These are phyloP conservation scores for Flaveria brownii DNA, from an alignment of 129 eudicot species.

Conservation along the genomic window DNA sequence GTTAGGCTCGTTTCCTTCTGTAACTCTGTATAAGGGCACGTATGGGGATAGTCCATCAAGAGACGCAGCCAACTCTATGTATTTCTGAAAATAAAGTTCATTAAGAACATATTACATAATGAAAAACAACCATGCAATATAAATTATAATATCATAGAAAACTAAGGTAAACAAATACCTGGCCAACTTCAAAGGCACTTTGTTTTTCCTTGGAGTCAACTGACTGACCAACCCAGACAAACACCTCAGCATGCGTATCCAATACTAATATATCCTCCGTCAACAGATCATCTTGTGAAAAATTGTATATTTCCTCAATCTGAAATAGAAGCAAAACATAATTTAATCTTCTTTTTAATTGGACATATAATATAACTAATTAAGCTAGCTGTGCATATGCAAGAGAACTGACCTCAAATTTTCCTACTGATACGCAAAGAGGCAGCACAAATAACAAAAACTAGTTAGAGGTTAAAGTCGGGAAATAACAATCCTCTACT, in stretches of 20 bases:
- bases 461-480: conserved; percentile 37
- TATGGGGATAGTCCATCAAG: conserved; percentile 78
- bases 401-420: conserved; percentile 67
- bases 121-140: background rate
- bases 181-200: conserved; percentile 77
- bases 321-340: conserved; percentile 24
- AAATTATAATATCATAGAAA: conserved; percentile 17
- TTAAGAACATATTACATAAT: conserved; percentile 4
- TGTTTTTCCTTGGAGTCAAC: conserved; percentile 85
- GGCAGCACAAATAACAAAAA: conserved; percentile 34
- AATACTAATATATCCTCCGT: conserved; percentile 89
- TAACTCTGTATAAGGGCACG: conserved; percentile 80
- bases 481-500: background rate
- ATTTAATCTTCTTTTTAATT: background rate
- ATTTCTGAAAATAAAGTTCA: conserved; percentile 58
- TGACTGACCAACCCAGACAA: conserved; percentile 96
- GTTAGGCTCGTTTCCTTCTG: conserved; percentile 94
- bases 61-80: conserved; percentile 73
- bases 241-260: conserved; percentile 91
- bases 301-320: conserved; percentile 94
- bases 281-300: conserved; percentile 92
- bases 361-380: background rate
- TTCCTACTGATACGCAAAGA: conserved; percentile 57
- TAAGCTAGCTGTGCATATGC: background rate
- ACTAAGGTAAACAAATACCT: conserved; percentile 47